Conservation (phyloP, 2,329 filamentous ascomycete species). For the Aspergillus luchuensis region DNA sequence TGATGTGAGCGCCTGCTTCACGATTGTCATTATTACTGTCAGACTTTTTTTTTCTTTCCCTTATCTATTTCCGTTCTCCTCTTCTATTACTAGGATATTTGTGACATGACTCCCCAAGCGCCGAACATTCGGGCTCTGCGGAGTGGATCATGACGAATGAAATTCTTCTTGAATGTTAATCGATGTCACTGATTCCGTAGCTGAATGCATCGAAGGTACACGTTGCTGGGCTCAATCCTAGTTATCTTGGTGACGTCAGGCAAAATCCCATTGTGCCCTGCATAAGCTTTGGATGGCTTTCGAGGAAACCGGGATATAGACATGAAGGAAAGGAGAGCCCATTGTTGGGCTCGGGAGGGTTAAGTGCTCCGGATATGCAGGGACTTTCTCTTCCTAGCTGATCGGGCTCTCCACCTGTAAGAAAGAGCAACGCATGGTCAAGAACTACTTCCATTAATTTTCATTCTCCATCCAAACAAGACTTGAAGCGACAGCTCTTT, state of each 20-base stretch:
- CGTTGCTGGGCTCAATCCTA: not conserved
- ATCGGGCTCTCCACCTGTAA: too few species aligned
- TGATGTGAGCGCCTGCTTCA: conserved; percentile 27
- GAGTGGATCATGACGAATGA: conserved; percentile 8
- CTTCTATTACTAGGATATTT: conserved; percentile 11
- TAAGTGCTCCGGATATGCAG: not conserved
- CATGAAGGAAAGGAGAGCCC: not conserved
- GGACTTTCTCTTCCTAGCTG: not conserved
- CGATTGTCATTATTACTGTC: conserved; percentile 26
- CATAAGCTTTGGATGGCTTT: not conserved
- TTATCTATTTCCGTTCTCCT: conserved; percentile 11
- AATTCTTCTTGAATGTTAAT: not conserved
- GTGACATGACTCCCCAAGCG: conserved; percentile 3
- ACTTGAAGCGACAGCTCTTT: too few species aligned
- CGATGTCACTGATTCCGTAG: not conserved
- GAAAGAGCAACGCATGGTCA: too few species aligned
- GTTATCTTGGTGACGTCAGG: not conserved
- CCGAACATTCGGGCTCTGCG: not conserved
- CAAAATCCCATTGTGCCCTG: not conserved
- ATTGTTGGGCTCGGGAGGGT: not conserved
- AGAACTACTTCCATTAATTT: too few species aligned
- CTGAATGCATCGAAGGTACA: not conserved
- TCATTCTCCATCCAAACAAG: too few species aligned
- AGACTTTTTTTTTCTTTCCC: conserved; percentile 21
- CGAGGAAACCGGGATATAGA: not conserved